phyloP scores from a whole-genome alignment of 2,329 filamentous ascomycete genomes.

The Cladorrhinum sp. region DNA sequence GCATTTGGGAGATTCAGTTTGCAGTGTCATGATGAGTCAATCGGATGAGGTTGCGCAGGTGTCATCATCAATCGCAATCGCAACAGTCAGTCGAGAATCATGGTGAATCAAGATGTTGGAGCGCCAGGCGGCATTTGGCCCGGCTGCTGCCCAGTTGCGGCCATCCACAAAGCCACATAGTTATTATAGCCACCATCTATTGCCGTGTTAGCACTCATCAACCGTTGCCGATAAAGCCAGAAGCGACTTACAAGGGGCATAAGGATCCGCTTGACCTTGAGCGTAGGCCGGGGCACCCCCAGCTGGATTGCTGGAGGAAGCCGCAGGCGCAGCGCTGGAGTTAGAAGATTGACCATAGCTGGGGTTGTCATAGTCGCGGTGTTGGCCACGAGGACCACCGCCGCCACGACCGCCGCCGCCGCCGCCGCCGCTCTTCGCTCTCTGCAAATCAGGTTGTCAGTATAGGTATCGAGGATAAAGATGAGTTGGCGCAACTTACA shows the following conservation, averaged over 20 bases:
- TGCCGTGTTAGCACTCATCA: constrained; percentile 24
- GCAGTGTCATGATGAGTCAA: constrained; percentile 25
- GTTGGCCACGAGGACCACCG: constrained; percentile 40
- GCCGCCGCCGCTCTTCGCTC: constrained; percentile 50
- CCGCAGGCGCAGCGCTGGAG: constrained; percentile 43
- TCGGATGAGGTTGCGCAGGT: constrained; percentile 21
- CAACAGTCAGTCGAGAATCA: constrained; percentile 18
- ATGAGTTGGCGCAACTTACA: constrained; percentile 49
- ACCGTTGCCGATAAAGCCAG: background rate
- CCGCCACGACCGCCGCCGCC: constrained; percentile 45
- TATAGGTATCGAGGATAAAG: background rate
- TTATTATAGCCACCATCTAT: constrained; percentile 76
- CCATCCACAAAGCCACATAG: constrained; percentile 71
- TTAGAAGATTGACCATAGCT: constrained; percentile 47
- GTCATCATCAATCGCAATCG: constrained; percentile 27
- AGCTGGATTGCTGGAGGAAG: constrained; percentile 36
- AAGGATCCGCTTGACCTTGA: constrained; percentile 58
- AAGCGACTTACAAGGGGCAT: constrained; percentile 64
- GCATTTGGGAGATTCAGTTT: constrained; percentile 14
- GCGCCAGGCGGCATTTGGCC: constrained; percentile 27
- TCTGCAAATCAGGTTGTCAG: constrained; percentile 34
- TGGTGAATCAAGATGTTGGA: constrained; percentile 22
- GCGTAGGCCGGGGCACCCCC: constrained; percentile 42
- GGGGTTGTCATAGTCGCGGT: constrained; percentile 55
- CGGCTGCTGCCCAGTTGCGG: constrained; percentile 32